Evolutionary conservation across 2,329 filamentous ascomycete genomes (phyloP), one percentile per base, ranked within the genome.

Genomic region (Pseudocercospora macadamiae): DNA sequence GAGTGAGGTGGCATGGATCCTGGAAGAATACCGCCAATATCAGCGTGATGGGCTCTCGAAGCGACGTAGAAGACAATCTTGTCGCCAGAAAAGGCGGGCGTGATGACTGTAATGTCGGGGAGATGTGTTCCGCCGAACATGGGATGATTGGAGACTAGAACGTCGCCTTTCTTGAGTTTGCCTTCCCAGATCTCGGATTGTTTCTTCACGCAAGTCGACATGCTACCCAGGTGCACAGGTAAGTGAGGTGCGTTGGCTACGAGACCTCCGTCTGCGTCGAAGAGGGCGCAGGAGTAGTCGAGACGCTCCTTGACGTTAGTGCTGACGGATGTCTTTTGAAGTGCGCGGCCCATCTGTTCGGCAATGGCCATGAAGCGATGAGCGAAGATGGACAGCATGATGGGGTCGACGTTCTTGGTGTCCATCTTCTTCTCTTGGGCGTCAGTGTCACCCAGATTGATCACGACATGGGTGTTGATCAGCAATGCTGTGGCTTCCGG

Each of bases 291-390:
- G 3, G 89, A 92, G 68, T 91, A 95, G 69, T 95, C 90, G 1
- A 93, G 81, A 3, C 90, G 85, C 70, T 93, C 90, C 71, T 93
- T 89, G 70, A 93, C 89, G 67, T 92, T 93, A 1, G 87, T 91
- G 68, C 85, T 89, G 55, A 92, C 88, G 70, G 87, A 89, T 0
- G 89, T 92, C 77, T 92, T 93, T 69, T 92, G 89, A 14, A 93
- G 75, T 10, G 88, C 87, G 55, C 88, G 79, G 1, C 90, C 89
- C 90, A 93, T 93, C 70, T 93, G 89, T 74, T 93, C 90, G 1
- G 90, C 90, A 66, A 93, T 91, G 5, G 88, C 87, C 89, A 93
- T 93, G 75, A 93, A 93, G 6, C 90, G 83, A 71, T 93, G 89
- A 0, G 87, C 88, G 65, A 93, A 93, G 58, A 93, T 89, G 68